Percentiles rank a stretch among this genome's conserved stretches.
These are phyloP conservation scores for Mytilinidion resinicola DNA, from an alignment of 495 filamentous ascomycete genomes.

Conservation along the genomic window DNA sequence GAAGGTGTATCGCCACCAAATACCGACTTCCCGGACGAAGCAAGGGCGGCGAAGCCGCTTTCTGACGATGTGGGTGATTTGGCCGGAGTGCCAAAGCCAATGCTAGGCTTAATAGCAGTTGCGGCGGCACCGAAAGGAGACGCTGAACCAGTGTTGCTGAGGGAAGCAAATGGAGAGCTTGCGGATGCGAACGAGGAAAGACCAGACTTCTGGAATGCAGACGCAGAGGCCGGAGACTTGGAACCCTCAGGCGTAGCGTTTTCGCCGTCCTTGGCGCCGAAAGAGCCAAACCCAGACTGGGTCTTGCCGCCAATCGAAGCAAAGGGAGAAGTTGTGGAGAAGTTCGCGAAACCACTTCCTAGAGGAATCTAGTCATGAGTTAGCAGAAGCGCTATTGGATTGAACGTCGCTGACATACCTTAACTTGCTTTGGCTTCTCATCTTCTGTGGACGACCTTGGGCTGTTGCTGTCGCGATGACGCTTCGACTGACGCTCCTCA, in stretches of 20 bases:
- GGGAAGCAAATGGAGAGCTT: constrained; percentile 49
- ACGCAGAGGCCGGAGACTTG: constrained; percentile 6
- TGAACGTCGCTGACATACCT: constrained; percentile 13
- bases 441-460: constrained; percentile 7
- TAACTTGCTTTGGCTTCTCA: not conserved
- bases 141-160: constrained; percentile 39
- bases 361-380: constrained; percentile 36
- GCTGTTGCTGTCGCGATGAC: constrained; percentile 24
- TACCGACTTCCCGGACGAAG: constrained; percentile 7
- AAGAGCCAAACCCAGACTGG: constrained; percentile 24
- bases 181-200: constrained; percentile 42
- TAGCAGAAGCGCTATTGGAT: not conserved
- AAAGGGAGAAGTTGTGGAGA: constrained; percentile 48
- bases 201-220: constrained; percentile 30
- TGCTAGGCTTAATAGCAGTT: constrained; percentile 2
- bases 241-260: not conserved
- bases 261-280: constrained; percentile 17
- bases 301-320: constrained; percentile 21
- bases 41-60: constrained; percentile 20
- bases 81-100: constrained; percentile 11
- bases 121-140: constrained; percentile 23
- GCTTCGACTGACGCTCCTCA: constrained; percentile 26
- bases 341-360: constrained; percentile 48
- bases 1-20: constrained; percentile 19
- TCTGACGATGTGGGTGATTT: not conserved